phyloP scores from a whole-genome alignment of 2,329 filamentous ascomycete genomes.

The Davidsoniella neocaledoniae region DNA sequence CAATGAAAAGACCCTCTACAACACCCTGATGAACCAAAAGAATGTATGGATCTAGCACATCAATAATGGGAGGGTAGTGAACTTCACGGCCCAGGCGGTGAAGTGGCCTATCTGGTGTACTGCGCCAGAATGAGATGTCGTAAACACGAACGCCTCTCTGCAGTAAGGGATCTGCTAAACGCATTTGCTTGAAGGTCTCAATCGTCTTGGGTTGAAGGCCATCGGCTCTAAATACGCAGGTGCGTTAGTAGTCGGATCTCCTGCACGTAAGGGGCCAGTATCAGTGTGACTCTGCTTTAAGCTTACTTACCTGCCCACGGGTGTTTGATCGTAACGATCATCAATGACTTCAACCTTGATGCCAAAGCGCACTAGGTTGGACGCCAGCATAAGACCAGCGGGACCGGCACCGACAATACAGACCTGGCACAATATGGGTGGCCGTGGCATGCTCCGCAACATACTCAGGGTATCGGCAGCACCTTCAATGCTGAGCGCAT shows the following conservation, averaged over 20 bases:
- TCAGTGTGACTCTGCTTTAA: background rate
- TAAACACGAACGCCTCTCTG: constrained; percentile 53
- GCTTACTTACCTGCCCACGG: constrained; percentile 35
- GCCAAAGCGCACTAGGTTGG: constrained; percentile 44
- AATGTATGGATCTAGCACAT: constrained; percentile 40
- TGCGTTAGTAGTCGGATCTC: background rate
- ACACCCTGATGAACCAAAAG: constrained; percentile 55
- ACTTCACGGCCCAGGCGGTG: constrained; percentile 46
- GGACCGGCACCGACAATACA: constrained; percentile 39
- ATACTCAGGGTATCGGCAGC: constrained; percentile 30
- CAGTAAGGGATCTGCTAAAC: constrained; percentile 51
- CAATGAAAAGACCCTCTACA: constrained; percentile 53
- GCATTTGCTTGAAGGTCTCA: constrained; percentile 58
- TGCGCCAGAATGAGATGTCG: constrained; percentile 59
- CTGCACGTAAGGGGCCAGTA: background rate
- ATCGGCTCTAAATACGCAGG: constrained; percentile 35
- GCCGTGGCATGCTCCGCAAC: constrained; percentile 30
- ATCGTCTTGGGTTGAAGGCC: constrained; percentile 65
- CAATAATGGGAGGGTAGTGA: constrained; percentile 48
- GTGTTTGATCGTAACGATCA: constrained; percentile 50
- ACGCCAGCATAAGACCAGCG: constrained; percentile 37
- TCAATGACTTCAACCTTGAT: constrained; percentile 50
- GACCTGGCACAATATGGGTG: constrained; percentile 29
- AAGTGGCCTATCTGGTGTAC: constrained; percentile 32
- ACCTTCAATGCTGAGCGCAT: constrained; percentile 19